Percentiles rank a stretch among this genome's conserved stretches.
These are phyloP conservation scores for Flaveria ramosissima DNA, from an alignment of 129 eudicot species.

Conservation along the genomic window DNA sequence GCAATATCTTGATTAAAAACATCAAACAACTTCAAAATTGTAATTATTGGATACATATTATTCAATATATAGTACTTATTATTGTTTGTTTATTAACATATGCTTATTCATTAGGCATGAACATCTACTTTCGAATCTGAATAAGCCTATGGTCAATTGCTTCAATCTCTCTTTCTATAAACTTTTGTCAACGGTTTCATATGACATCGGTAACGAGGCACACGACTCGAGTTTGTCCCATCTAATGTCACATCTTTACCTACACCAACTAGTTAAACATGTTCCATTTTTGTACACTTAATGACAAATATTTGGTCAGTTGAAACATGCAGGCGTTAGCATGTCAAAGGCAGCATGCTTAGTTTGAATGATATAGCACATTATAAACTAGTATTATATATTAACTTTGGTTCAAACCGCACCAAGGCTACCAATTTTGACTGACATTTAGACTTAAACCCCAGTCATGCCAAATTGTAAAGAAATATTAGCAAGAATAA, in stretches of 20 bases:
- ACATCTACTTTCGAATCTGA: too few relatives aligned
- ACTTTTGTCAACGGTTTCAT: too few relatives aligned
- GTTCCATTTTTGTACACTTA: neutral
- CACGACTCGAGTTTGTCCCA: neutral
- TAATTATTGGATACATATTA: neutral
- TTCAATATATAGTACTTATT: neutral
- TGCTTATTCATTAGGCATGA: neutral
- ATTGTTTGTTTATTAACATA: neutral
- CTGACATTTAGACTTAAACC: neutral
- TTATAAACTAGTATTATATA: slow-evolving; percentile 7
- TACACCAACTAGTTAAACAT: neutral
- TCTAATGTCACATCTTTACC: neutral
- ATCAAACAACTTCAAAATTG: too few relatives aligned
- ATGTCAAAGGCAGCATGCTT: slow-evolving; percentile 25
- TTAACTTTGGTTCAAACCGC: neutral
- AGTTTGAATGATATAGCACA: slow-evolving; percentile 24
- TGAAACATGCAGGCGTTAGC: slow-evolving; percentile 1
- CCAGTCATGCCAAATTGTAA: neutral
- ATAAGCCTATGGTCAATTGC: too few relatives aligned
- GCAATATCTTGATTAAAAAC: too few relatives aligned
- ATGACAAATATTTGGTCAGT: slow-evolving; percentile 21
- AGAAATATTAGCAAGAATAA: neutral
- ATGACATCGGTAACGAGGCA: too few relatives aligned
- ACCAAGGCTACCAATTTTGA: slow-evolving; percentile 1
- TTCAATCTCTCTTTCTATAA: too few relatives aligned